These are phyloP conservation scores for Neonectria faginata DNA, from an alignment of 2,329 filamentous ascomycete species.

Conservation along the genomic window DNA sequence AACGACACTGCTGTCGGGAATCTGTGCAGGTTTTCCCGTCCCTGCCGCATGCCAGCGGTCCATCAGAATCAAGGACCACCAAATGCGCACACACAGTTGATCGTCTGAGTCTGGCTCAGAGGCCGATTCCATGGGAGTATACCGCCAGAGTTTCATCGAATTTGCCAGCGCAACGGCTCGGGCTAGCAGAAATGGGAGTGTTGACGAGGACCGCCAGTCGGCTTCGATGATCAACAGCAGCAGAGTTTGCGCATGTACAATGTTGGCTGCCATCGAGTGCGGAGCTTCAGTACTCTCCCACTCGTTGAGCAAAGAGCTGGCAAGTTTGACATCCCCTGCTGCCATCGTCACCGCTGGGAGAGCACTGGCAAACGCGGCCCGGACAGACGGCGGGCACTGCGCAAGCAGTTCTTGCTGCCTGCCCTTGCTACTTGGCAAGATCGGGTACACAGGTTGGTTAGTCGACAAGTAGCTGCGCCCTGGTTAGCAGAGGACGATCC, in stretches of 20 bases:
- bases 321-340: slow-evolving; percentile 57
- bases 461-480: slow-evolving; percentile 68
- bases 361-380: slow-evolving; percentile 73
- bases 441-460: slow-evolving; percentile 75
- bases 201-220: slow-evolving; percentile 65
- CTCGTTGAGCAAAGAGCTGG: slow-evolving; percentile 61
- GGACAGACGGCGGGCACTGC: slow-evolving; percentile 66
- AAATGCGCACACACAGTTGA: slow-evolving; percentile 71
- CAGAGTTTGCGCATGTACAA: slow-evolving; percentile 74
- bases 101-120: slow-evolving; percentile 70
- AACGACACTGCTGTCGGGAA: slow-evolving; percentile 72
- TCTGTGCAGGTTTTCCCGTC: slow-evolving; percentile 70
- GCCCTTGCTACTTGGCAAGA: slow-evolving; percentile 69
- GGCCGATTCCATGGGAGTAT: slow-evolving; percentile 57
- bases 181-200: slow-evolving; percentile 65
- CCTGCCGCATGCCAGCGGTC: slow-evolving; percentile 81
- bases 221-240: slow-evolving; percentile 75
- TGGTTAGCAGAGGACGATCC: slow-evolving; percentile 25
- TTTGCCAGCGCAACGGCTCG: slow-evolving; percentile 75
- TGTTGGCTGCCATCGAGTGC: slow-evolving; percentile 56
- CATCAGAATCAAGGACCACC: slow-evolving; percentile 78
- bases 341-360: slow-evolving; percentile 64
- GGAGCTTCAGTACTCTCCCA: slow-evolving; percentile 61
- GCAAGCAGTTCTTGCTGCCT: slow-evolving; percentile 67
- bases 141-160: slow-evolving; percentile 68